These are phyloP conservation scores for Avena atlantica DNA, from an alignment of 176 grass and related monocot species.

Conservation along the genomic window DNA sequence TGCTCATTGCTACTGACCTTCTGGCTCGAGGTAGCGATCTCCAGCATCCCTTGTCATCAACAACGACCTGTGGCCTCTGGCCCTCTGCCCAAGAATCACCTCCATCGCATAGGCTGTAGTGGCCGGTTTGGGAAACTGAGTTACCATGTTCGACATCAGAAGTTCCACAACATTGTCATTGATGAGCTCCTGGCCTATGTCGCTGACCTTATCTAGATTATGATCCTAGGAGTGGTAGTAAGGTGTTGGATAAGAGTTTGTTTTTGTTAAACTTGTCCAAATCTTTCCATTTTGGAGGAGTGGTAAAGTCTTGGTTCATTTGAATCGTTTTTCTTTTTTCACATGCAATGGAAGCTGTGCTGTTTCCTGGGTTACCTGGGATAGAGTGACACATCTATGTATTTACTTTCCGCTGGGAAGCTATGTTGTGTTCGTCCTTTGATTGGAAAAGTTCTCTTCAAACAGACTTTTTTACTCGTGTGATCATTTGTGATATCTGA, in stretches of 20 bases:
- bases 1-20: conserved; percentile 69
- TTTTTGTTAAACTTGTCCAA: conserved; percentile 44
- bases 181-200: conserved; percentile 69
- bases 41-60: conserved; percentile 79
- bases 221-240: conserved; percentile 28
- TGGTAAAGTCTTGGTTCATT: conserved; percentile 31
- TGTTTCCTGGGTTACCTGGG: conserved; percentile 31
- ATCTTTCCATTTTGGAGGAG: conserved; percentile 38
- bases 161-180: conserved; percentile 58
- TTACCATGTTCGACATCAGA: conserved; percentile 75
- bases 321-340: conserved; percentile 24
- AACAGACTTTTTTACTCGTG: not conserved
- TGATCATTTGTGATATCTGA: not conserved
- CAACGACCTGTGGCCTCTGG: conserved; percentile 66
- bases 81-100: conserved; percentile 71
- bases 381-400: conserved; percentile 19
- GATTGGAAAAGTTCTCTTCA: not conserved
- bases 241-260: conserved; percentile 38
- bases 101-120: conserved; percentile 63
- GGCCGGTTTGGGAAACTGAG: conserved; percentile 73
- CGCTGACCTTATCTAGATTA: conserved; percentile 66
- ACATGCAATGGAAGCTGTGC: conserved; percentile 12
- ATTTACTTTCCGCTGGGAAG: not conserved
- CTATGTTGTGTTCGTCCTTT: not conserved
- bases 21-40: conserved; percentile 77